A percentile compares a stretch with the other conserved stretches of the same genome.
Conservation (phyloP, 177 flowering plant species). For the Vitis hybrid region DNA sequence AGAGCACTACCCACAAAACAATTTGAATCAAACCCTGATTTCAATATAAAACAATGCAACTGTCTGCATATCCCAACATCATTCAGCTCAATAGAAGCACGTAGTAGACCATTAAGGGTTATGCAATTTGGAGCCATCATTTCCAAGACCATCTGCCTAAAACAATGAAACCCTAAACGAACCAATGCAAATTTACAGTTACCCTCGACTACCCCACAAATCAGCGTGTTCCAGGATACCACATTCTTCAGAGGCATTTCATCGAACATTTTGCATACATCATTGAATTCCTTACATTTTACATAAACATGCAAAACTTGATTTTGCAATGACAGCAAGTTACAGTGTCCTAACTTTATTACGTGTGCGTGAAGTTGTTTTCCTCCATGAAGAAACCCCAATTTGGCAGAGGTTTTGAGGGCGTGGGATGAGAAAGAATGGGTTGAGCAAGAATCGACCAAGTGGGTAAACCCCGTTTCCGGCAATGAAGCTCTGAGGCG, state of each 20-base stretch:
- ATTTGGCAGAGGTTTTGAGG: slow-evolving; percentile 35
- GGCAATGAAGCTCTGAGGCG: slow-evolving; percentile 11
- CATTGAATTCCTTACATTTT: slow-evolving; percentile 28
- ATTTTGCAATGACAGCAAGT: slow-evolving; percentile 32
- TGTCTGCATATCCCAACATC: slow-evolving; percentile 37
- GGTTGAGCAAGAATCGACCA: slow-evolving; percentile 10
- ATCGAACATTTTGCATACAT: slow-evolving; percentile 45
- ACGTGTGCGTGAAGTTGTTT: slow-evolving; percentile 40
- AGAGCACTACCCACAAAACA: slow-evolving; percentile 44
- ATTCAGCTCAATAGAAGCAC: slow-evolving; percentile 26
- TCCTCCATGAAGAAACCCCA: slow-evolving; percentile 32
- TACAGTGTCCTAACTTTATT: slow-evolving; percentile 32
- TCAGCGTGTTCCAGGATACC: slow-evolving; percentile 59
- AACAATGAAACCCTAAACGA: slow-evolving; percentile 36
- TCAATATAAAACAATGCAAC: slow-evolving; percentile 47
- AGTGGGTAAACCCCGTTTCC: slow-evolving; percentile 15
- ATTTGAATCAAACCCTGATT: slow-evolving; percentile 34
- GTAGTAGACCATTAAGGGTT: slow-evolving; percentile 44
- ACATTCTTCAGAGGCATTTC: slow-evolving; percentile 56
- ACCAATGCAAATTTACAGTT: neutral
- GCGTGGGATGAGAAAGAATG: slow-evolving; percentile 27
- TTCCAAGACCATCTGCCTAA: slow-evolving; percentile 49
- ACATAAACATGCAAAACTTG: slow-evolving; percentile 43
- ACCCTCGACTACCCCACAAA: slow-evolving; percentile 31
- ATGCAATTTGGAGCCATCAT: slow-evolving; percentile 39